Percentiles rank a stretch among this genome's conserved stretches.
These are phyloP conservation scores for Curvularia spicifera DNA, from an alignment of 2,329 filamentous ascomycete species.

Conservation along the genomic window DNA sequence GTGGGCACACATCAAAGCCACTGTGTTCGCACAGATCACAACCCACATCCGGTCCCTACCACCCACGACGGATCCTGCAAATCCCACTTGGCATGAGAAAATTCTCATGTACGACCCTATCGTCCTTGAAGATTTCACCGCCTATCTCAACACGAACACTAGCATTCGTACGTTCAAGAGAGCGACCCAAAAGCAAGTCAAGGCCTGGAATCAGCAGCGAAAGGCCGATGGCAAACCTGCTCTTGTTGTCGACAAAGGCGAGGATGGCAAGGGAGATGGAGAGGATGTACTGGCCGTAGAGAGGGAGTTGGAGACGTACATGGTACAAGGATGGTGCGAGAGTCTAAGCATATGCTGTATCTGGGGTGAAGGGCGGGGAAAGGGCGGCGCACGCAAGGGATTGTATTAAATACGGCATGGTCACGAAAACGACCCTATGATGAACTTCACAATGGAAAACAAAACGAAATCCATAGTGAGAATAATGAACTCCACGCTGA, in stretches of 20 bases:
- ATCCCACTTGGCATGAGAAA: constrained; percentile 82
- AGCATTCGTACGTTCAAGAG: constrained; percentile 30
- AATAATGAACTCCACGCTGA: background rate
- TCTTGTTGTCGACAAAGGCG: constrained; percentile 14
- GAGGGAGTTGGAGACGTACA: constrained; percentile 49
- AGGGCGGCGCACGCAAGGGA: constrained; percentile 29
- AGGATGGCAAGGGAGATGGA: constrained; percentile 8
- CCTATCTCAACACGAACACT: constrained; percentile 71
- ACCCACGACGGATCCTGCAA: constrained; percentile 47
- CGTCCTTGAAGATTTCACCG: constrained; percentile 80
- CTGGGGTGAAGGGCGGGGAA: constrained; percentile 63
- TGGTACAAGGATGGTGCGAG: constrained; percentile 91
- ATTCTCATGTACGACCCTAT: constrained; percentile 94
- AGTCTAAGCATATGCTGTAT: constrained; percentile 84
- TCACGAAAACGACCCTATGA: background rate
- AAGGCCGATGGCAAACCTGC: constrained; percentile 23
- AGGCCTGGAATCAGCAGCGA: constrained; percentile 34
- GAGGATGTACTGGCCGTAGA: constrained; percentile 32
- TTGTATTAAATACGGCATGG: constrained; percentile 24
- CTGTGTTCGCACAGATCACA: constrained; percentile 58
- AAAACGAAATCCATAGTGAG: too few species aligned
- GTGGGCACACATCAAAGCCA: constrained; percentile 44
- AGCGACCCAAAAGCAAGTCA: constrained; percentile 42
- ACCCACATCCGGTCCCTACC: constrained; percentile 55
- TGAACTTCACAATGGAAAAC: background rate